Base-by-base conservation (phyloP, 306 rosid species). In the Delonix regia region DNA sequence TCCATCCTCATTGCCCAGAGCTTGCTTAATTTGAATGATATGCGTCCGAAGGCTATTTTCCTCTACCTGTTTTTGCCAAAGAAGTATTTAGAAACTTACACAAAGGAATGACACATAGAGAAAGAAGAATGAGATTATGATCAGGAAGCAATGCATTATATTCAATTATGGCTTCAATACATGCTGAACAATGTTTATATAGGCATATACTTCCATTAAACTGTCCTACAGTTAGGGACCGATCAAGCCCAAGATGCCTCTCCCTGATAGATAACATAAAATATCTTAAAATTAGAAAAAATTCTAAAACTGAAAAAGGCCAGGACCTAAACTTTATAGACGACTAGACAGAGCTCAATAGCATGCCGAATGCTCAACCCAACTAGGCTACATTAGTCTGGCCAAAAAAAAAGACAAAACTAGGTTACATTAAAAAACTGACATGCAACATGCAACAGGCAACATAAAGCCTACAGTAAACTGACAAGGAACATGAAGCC, bases 11-110 rank as follows among this genome's bases (percentile, higher is more conserved):
- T 69, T 80, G 60, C 56, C 84, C 83, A 82, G 60, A 28, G 85
- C 88, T 88, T 86, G 89, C 85, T 87, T 85, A 75, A 73, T 52
- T 80, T 91, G 97, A 81, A 91, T 57, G 55, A 84, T 78, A 84
- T 93, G 92, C 10, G 98, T 93, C 84, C 85, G 85, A 64, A 93
- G 86, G 81, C 98, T 91, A 84, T 64, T 83, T 81, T 93, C 92
- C 85, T 89, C 91, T 49, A 73, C 95, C 98, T 93, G 89, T 51
- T 81, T 82, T 71, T 74, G 52, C 52, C 65, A 75, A 55, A 84
- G 83, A 9, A 9, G 28, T 48, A 33, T 71, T 69, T 30, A 78
- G 75, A 80, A 79, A 82, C 75, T 38, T 53, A 72, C 30, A 80
- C 25, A n/a, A 36, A 52, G 30, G 25, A 67, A 21, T 34, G 18